A percentile compares a stretch with the other conserved stretches of the same genome.
phyloP scores from a whole-genome alignment of 306 rosid species.

The Quercus bicolor region DNA sequence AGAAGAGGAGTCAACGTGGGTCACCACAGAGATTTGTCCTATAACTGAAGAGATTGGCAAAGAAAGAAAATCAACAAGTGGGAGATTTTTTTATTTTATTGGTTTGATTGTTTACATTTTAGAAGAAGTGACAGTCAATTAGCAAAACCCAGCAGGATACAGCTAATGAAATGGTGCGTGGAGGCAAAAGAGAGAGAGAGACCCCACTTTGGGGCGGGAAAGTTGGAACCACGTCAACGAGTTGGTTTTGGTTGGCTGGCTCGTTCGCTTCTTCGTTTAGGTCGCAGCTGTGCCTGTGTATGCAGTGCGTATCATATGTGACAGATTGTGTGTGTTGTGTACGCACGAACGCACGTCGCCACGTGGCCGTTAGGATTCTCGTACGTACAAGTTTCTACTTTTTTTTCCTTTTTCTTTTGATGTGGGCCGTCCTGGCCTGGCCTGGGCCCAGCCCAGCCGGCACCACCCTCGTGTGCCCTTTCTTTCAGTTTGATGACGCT shows the following conservation, averaged over 20 bases:
- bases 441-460: conserved; percentile 18
- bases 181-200: background rate
- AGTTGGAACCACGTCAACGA: conserved; percentile 4
- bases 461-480: conserved; percentile 33
- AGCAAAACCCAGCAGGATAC: background rate
- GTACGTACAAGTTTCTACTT: background rate
- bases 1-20: background rate
- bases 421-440: conserved; percentile 29
- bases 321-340: too few species aligned
- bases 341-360: background rate
- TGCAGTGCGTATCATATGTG: too few species aligned
- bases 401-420: background rate
- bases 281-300: background rate
- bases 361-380: conserved; percentile 25
- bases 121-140: too few species aligned
- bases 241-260: conserved; percentile 1
- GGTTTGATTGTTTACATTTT: too few species aligned
- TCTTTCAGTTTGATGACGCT: background rate
- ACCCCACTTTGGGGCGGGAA: too few species aligned
- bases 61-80: background rate
- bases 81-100: background rate
- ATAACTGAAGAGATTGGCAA: background rate
- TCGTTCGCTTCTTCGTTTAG: too few species aligned
- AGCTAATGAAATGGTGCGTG: background rate
- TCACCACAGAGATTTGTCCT: background rate